Evolutionary conservation across 208 protist species (phyloP), one percentile per base, ranked within the genome.

Genomic region (Acanthamoeba quina): DNA sequence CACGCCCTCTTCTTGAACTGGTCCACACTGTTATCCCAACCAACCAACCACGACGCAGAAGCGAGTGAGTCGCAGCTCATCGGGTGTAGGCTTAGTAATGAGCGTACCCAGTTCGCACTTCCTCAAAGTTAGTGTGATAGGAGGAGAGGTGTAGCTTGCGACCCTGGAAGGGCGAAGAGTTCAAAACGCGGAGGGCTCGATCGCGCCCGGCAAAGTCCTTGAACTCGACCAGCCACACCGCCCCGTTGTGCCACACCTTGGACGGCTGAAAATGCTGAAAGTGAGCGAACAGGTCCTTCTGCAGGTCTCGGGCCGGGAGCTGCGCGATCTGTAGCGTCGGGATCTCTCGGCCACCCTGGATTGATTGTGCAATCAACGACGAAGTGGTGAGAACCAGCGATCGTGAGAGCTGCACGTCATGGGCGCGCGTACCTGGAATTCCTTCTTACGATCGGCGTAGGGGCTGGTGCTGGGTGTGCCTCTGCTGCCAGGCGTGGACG

Each of bases 181-280:
- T 86, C 21, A 86, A 37, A 26, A 86, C 78, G 78, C 78, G 78
- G 2, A 86, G 41, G 78, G 78, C 78, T 15, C 78, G 21, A 11
- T 86, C 78, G 11, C 78, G 78, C 6, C 49, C 78, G 6, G 78
- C 78, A 24, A 54, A 54, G 29, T 86, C 78, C 47, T 37, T 56
- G 78, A 86, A 86, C 47, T 86, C 78, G 49, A 86, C 47, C 11
- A 86, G 31, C 78, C 78, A 86, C n/a, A 86, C 52, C 6, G 74
- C 41, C 5, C 78, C 78, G 29, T 86, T 86, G 78, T 86, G 78
- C 78, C 78, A 62, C n/a, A 86, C 78, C 78, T 86, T 86, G 17
- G 78, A 56, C 7, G 78, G 78, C 52, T 86, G 78, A 49, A 86
- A 86, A 26, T 86, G 78, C n/a, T 86, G 78, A 21, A 86, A 86